Evolutionary conservation across 768 basidiomycete species (phyloP).

Genomic region (Suillus sp.): DNA sequence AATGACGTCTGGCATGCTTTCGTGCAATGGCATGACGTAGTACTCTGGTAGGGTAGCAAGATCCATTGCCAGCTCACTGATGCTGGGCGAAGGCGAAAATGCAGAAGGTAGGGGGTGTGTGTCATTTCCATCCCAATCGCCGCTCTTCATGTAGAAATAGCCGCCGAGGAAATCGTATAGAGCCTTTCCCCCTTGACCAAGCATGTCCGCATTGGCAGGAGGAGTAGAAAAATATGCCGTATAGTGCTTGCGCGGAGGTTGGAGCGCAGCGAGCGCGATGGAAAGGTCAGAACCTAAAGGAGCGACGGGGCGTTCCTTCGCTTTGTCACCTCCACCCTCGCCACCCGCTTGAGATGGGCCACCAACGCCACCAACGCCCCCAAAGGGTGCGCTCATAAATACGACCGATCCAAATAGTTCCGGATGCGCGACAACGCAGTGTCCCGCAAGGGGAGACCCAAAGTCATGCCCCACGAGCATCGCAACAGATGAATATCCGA

Average conservation of each 20-base stretch:
- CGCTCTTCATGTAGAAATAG: slow-evolving; percentile 55
- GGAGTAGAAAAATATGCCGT: slow-evolving; percentile 49
- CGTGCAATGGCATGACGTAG: slow-evolving; percentile 60
- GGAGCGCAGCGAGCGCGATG: slow-evolving; percentile 38
- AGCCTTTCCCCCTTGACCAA: slow-evolving; percentile 21
- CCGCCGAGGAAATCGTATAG: slow-evolving; percentile 27
- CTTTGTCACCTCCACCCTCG: slow-evolving; percentile 18
- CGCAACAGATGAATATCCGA: slow-evolving; percentile 49
- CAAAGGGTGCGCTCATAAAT: slow-evolving; percentile 61
- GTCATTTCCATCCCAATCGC: slow-evolving; percentile 48
- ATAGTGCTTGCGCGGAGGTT: slow-evolving; percentile 62
- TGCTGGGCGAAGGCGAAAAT: slow-evolving; percentile 24
- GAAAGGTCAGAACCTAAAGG: slow-evolving; percentile 13
- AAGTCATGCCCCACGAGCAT: slow-evolving; percentile 65
- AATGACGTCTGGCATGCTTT: slow-evolving; percentile 55
- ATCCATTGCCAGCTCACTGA: slow-evolving; percentile 30
- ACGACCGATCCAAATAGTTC: slow-evolving; percentile 58
- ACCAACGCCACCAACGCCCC: slow-evolving; percentile 43
- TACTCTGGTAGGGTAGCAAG: slow-evolving; percentile 53
- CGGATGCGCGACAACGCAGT: slow-evolving; percentile 55
- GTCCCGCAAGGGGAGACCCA: slow-evolving; percentile 55
- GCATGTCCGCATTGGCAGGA: slow-evolving; percentile 49
- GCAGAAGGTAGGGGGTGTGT: slow-evolving; percentile 40
- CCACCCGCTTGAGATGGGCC: slow-evolving; percentile 13
- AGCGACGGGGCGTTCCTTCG: slow-evolving; percentile 21